A percentile compares a stretch with the other conserved stretches of the same genome.
Evolutionary conservation across 2,329 filamentous ascomycete genomes (phyloP).

Genomic region (Ascochyta fabae): DNA sequence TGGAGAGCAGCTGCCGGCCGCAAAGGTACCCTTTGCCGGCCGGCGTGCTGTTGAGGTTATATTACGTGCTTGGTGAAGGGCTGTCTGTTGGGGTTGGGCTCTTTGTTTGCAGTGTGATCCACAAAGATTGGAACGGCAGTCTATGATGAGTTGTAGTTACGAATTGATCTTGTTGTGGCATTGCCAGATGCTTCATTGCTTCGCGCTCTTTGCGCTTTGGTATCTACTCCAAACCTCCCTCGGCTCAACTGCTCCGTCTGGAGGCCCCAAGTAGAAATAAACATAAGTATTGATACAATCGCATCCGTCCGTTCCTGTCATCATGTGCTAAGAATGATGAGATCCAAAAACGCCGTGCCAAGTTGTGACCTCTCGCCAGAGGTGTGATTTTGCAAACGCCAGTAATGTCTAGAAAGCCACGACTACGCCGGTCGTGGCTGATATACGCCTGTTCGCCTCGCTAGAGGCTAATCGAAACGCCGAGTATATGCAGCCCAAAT

Average conservation of each 20-base stretch:
- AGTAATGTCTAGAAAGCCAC: constrained; percentile 32
- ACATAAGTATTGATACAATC: constrained; percentile 26
- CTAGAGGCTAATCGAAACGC: constrained; percentile 38
- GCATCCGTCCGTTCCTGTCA: constrained; percentile 23
- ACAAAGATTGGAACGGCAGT: not conserved
- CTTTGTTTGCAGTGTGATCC: not conserved
- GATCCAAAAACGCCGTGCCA: constrained; percentile 26
- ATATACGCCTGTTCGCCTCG: constrained; percentile 45
- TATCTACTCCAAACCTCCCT: constrained; percentile 25
- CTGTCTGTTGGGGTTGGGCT: too few relatives aligned
- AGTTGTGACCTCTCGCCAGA: constrained; percentile 25
- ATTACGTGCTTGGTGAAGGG: constrained; percentile 7
- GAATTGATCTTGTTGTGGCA: constrained; percentile 9
- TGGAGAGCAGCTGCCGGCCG: constrained; percentile 6
- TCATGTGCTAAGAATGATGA: constrained; percentile 28
- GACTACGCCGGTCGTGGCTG: constrained; percentile 35
- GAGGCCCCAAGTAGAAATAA: constrained; percentile 16
- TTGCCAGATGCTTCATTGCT: constrained; percentile 23
- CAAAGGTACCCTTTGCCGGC: not conserved
- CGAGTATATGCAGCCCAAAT: constrained; percentile 45
- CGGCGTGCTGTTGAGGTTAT: not conserved
- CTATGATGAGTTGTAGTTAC: too few relatives aligned
- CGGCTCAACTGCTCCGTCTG: constrained; percentile 11
- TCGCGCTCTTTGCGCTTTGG: constrained; percentile 26
- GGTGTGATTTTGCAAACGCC: constrained; percentile 33